phyloP scores from a whole-genome alignment of 139 green algal species.

The Tetraselmis chui region DNA sequence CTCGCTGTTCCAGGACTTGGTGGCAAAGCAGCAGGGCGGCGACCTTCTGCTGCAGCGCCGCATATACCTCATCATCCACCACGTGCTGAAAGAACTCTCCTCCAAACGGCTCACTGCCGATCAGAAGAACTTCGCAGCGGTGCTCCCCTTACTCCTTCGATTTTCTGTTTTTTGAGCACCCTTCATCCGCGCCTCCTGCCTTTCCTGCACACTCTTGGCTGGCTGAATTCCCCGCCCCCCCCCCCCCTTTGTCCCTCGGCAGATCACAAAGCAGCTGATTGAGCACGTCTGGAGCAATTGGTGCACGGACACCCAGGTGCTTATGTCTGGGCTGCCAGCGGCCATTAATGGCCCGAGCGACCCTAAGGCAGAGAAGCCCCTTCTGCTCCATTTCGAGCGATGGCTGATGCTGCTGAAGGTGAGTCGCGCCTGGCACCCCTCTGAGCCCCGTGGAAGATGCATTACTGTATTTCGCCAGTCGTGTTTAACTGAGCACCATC shows the following conservation, averaged over 20 bases:
- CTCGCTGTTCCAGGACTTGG: slow-evolving; percentile 62
- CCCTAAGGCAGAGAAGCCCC: slow-evolving; percentile 8
- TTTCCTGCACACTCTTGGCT: too few species aligned
- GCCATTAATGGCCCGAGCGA: neutral
- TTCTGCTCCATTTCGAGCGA: slow-evolving; percentile 64
- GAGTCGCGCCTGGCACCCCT: too few species aligned
- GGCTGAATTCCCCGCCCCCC: slow-evolving; percentile 66
- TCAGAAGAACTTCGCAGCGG: slow-evolving; percentile 76
- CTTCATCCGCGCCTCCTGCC: too few species aligned
- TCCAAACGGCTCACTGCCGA: slow-evolving; percentile 80
- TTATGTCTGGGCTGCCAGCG: slow-evolving; percentile 40
- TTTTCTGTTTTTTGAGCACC: too few species aligned
- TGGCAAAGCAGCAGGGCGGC: slow-evolving; percentile 34
- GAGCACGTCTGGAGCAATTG: slow-evolving; percentile 68
- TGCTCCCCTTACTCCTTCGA: slow-evolving; percentile 19
- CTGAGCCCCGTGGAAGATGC: too few species aligned
- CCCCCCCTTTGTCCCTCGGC: neutral
- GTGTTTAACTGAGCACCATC: too few species aligned
- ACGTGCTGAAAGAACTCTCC: slow-evolving; percentile 92
- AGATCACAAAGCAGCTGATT: slow-evolving; percentile 61
- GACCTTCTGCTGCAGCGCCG: slow-evolving; percentile 29
- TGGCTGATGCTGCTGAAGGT: slow-evolving; percentile 86
- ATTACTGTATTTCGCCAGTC: too few species aligned
- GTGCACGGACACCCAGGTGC: slow-evolving; percentile 45
- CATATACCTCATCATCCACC: slow-evolving; percentile 79